A percentile compares a stretch with the other conserved stretches of the same genome.
These are phyloP conservation scores for Trichocomaceae sp. DNA, from an alignment of 2,329 filamentous ascomycete species.

Conservation along the genomic window DNA sequence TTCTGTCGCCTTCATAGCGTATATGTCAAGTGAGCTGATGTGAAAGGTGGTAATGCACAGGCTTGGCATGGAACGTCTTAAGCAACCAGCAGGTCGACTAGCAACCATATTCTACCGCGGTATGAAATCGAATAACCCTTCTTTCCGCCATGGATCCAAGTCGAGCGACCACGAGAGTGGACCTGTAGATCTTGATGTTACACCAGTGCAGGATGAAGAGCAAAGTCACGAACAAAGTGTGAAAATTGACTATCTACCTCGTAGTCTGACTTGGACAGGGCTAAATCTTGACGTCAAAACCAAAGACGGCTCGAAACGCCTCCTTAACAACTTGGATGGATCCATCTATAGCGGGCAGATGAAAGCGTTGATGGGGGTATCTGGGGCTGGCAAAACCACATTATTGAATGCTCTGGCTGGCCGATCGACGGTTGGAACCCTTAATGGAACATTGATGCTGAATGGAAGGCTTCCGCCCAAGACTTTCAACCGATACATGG, in stretches of 20 bases:
- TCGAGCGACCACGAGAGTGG: neutral
- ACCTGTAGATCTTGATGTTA: neutral
- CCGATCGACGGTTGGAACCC: constrained; percentile 58
- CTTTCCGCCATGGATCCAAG: neutral
- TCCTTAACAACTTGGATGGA: constrained; percentile 43
- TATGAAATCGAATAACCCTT: neutral
- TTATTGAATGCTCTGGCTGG: constrained; percentile 67
- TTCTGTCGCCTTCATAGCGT: neutral
- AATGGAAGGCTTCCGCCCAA: constrained; percentile 53
- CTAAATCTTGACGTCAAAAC: constrained; percentile 45
- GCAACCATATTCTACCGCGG: neutral
- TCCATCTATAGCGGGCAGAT: constrained; percentile 45
- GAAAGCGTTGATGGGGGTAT: constrained; percentile 47
- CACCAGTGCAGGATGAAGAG: neutral
- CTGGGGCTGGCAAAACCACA: constrained; percentile 73
- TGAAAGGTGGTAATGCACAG: neutral
- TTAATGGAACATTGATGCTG: constrained; percentile 56
- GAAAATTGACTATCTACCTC: neutral
- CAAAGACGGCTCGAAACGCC: constrained; percentile 35
- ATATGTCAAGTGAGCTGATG: neutral
- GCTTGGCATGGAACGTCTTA: neutral
- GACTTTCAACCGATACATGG: constrained; percentile 57
- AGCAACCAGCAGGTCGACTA: neutral
- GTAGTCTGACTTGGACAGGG: constrained; percentile 44
- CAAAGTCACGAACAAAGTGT: neutral